Base-by-base conservation (phyloP, 345 rosid genomes). In the Hevea brasiliensis region DNA sequence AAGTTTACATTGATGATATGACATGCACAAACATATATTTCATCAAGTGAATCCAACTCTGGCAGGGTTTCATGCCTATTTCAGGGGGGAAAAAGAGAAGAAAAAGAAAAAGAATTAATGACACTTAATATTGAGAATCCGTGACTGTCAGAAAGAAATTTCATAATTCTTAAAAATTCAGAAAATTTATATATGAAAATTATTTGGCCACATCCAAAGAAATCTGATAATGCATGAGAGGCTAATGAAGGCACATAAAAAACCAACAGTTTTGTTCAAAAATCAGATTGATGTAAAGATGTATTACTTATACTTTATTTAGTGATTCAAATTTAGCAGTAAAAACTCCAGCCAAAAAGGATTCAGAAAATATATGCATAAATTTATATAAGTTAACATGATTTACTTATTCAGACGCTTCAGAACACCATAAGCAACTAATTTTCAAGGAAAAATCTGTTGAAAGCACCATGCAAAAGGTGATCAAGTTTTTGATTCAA, bases 41-140 rank as follows among this genome's bases (percentile, higher is more conserved):
- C 37, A 54, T 26, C 20, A 67, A 44, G 0, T 53, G 51, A 65
- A 23, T 47, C 42, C 32, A 74, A 29, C 7, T 15, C 42, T 37
- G 53, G 60, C 44, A 15, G 44, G 21, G 13, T 20, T 69, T 29
- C 26, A 32, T 71, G 23, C 56, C 45, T 47, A 17, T 6, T 41
- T 8, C 6, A 71, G 41, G 27, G 37, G 4, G 37, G 4, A 32
- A 32, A 32, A 1, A 1, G 37, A 32, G 37, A 4, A 32, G 26
- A 23, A 12, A 21, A 44, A n/a, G 51, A 14, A 1, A 29, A 48
- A 13, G 24, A 27, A 51, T 47, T 13, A 23, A 62, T 4, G 12
- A 24, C 44, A n/a, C 48, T 53, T 54, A 15, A 51, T 15, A 53
- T 71, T 61, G 57, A 63, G 47, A 61, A 44, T 26, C 72, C 58